Conservation (phyloP, 2,329 filamentous ascomycete species). For the Phyllosticta citribraziliensis region DNA sequence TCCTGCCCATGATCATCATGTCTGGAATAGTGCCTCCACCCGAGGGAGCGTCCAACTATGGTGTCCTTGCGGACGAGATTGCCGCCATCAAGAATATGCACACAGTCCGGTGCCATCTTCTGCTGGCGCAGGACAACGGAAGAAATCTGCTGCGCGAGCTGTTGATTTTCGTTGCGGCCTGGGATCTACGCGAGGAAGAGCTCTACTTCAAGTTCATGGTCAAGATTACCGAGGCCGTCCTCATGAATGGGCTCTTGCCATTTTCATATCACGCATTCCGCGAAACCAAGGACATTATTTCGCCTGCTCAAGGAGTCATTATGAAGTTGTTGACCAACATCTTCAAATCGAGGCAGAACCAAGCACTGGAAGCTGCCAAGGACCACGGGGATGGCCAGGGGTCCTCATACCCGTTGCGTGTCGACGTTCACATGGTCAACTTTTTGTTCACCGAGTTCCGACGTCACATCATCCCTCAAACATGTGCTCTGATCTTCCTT, state of each 20-base stretch:
- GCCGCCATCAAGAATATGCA: slow-evolving; percentile 66
- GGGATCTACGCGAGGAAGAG: slow-evolving; percentile 88
- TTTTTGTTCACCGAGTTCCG: slow-evolving; percentile 91
- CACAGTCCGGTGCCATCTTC: slow-evolving; percentile 78
- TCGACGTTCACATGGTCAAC: slow-evolving; percentile 60
- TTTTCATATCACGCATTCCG: slow-evolving; percentile 87
- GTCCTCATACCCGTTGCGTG: slow-evolving; percentile 30
- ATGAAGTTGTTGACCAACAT: slow-evolving; percentile 86
- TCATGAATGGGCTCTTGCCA: slow-evolving; percentile 79
- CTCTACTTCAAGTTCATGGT: slow-evolving; percentile 95
- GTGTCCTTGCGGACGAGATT: slow-evolving; percentile 39
- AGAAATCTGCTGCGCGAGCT: slow-evolving; percentile 83
- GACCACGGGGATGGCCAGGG: slow-evolving; percentile 9
- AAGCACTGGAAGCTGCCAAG: slow-evolving; percentile 18
- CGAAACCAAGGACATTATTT: slow-evolving; percentile 92
- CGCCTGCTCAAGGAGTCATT: slow-evolving; percentile 85
- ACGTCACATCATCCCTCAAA: slow-evolving; percentile 85
- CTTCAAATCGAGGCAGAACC: slow-evolving; percentile 54
- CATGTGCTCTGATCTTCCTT: slow-evolving; percentile 84
- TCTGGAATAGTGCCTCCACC: slow-evolving; percentile 81
- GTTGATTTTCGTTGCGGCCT: slow-evolving; percentile 91
- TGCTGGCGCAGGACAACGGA: slow-evolving; percentile 82
- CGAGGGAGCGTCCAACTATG: slow-evolving; percentile 53
- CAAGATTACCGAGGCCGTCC: slow-evolving; percentile 87
- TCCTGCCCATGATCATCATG: slow-evolving; percentile 94